These are phyloP conservation scores for Akanthomyces lecanii DNA, from an alignment of 2,329 filamentous ascomycete genomes.

Conservation along the genomic window DNA sequence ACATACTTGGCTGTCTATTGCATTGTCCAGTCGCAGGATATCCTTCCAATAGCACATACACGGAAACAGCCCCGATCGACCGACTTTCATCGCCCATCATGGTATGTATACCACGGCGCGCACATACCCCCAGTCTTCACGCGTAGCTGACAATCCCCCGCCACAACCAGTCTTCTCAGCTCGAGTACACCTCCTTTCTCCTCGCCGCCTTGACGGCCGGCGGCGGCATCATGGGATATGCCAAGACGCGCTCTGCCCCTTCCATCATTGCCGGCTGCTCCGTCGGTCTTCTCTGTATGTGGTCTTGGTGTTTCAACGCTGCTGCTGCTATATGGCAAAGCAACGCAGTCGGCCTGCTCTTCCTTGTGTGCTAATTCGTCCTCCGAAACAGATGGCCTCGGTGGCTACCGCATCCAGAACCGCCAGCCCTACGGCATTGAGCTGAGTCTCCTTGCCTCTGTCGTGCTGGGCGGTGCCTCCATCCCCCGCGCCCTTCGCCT, in stretches of 20 bases:
- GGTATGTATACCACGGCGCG: not conserved
- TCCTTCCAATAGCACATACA: not conserved
- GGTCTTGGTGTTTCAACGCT: not conserved
- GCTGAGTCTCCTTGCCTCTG: constrained; percentile 78
- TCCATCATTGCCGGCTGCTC: constrained; percentile 80
- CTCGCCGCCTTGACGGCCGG: constrained; percentile 79
- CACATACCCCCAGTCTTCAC: no score
- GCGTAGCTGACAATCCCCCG: not conserved
- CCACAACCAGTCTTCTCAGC: constrained; percentile 18
- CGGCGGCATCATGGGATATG: constrained; percentile 83
- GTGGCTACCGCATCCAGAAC: constrained; percentile 74
- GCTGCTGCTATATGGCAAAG: not conserved
- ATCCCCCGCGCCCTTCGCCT: constrained; percentile 82
- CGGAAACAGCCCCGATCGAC: no score
- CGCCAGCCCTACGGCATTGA: constrained; percentile 78
- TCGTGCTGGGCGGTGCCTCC: constrained; percentile 78
- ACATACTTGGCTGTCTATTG: not conserved
- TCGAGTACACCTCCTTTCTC: constrained; percentile 63
- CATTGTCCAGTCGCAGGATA: not conserved
- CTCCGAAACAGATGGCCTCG: constrained; percentile 60
- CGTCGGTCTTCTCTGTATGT: constrained; percentile 64
- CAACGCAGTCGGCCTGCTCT: no score
- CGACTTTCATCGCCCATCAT: not conserved
- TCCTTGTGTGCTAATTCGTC: not conserved
- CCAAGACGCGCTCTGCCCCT: constrained; percentile 78